phyloP scores from a whole-genome alignment of 2,329 filamentous ascomycete genomes.

The Alternaria triticina region DNA sequence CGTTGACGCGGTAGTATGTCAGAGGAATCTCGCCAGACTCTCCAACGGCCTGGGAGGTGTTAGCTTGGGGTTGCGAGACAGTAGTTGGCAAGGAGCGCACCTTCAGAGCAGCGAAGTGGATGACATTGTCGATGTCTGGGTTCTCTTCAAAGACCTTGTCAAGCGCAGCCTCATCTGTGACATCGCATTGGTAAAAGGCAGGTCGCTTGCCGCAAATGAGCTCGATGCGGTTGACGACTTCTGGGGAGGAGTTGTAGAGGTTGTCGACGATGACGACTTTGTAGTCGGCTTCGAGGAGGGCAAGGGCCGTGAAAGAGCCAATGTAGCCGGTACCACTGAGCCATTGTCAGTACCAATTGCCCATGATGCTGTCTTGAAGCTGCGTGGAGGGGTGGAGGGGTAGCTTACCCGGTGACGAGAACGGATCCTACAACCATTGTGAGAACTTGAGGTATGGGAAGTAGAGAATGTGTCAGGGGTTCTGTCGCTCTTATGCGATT shows the following conservation, averaged over 20 bases:
- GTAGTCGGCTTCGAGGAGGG: conserved; percentile 92
- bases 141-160: conserved; percentile 88
- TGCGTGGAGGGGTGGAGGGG: conserved; percentile 36
- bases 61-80: not conserved
- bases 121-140: conserved; percentile 95
- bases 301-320: conserved; percentile 92
- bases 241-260: conserved; percentile 94
- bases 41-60: conserved; percentile 77
- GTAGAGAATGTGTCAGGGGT: not conserved
- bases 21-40: conserved; percentile 93
- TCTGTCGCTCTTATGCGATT: not conserved
- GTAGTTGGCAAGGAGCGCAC: conserved; percentile 54
- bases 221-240: conserved; percentile 93
- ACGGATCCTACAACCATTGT: conserved; percentile 84
- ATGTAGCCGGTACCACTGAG: conserved; percentile 96
- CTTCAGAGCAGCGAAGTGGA: conserved; percentile 98
- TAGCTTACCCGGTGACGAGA: conserved; percentile 83
- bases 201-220: conserved; percentile 89
- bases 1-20: conserved; percentile 98
- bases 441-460: conserved; percentile 2
- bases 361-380: not conserved
- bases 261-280: conserved; percentile 96
- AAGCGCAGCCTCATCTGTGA: conserved; percentile 83
- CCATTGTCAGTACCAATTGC: conserved; percentile 13
- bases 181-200: conserved; percentile 82